Base-by-base conservation (phyloP, 1,284 basidiomycete species). In the Hypsizygus ulmarius region DNA sequence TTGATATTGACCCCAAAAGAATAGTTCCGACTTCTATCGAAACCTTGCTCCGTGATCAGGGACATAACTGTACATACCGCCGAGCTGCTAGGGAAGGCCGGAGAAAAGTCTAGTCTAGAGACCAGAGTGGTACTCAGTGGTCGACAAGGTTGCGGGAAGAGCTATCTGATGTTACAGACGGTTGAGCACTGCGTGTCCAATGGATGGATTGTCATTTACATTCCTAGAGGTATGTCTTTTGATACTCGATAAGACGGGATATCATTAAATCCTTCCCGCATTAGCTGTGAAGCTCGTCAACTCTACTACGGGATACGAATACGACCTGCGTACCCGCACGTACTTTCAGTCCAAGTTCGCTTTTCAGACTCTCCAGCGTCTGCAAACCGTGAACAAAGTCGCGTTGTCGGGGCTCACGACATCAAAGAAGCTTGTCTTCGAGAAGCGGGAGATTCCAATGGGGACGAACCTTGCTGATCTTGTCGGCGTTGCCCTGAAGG, bases 201-300 rank as follows among this genome's bases (percentile, higher is more conserved):
- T 21, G 79, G 80, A 11, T 97, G 90, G 89, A 75, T 96, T 32
- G 90, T 95, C 19, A 67, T 97, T 37, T 97, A 96, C 65, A 78
- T 93, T n/a, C 93, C 94, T 2, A 74, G 84, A 68, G 81, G 89
- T 90, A 36, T 30, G 74, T 53, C 2, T 25, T 10, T 12, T 16
- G n/a, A n/a, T 40, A 50, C 38, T 10, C 3, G 32, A 37, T 3
- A 30, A 32, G 14, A 28, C n/a, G 25, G 35, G 29, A 14, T 5
- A 43, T 41, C 27, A 37, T 47, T 28, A 18, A 12, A 1, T 3
- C 19, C 30, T 18, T 11, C 30, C 40, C 39, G 15, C 35, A 4
- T 12, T 56, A 82, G 87, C 82, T 1, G 78, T 84, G 52, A 79
- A 78, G 49, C 77, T 91, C 47, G 85, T 94, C 55, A 84, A 94